These are phyloP conservation scores for Cyphellophora europaea DNA, from an alignment of 2,329 filamentous ascomycete species.

Conservation along the genomic window DNA sequence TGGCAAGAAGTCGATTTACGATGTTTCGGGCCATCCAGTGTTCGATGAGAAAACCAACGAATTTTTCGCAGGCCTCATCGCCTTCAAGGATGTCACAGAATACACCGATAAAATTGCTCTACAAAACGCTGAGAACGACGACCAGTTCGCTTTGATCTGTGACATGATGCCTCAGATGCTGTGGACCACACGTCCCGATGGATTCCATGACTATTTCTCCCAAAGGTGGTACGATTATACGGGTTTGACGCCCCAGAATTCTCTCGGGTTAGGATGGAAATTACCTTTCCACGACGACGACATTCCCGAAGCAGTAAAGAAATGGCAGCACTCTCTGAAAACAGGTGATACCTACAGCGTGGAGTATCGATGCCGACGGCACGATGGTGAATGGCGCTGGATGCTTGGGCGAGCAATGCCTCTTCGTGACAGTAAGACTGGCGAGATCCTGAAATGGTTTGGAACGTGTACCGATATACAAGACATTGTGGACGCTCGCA, in stretches of 20 bases:
- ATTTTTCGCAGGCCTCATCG: constrained; percentile 63
- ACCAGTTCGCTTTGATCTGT: constrained; percentile 65
- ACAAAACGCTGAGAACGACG: constrained; percentile 62
- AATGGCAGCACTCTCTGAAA: constrained; percentile 53
- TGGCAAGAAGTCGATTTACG: constrained; percentile 49
- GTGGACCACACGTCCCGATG: constrained; percentile 62
- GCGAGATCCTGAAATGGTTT: constrained; percentile 68
- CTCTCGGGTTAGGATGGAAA: constrained; percentile 54
- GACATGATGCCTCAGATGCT: constrained; percentile 64
- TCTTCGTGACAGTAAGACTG: constrained; percentile 54
- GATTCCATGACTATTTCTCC: constrained; percentile 64
- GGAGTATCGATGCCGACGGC: constrained; percentile 61
- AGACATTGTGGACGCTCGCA: constrained; percentile 60
- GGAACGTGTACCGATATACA: constrained; percentile 74
- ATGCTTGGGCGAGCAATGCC: constrained; percentile 66
- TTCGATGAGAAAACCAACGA: constrained; percentile 58
- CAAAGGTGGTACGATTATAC: constrained; percentile 74
- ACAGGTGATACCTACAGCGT: constrained; percentile 61
- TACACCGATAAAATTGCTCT: constrained; percentile 60
- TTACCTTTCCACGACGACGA: constrained; percentile 63
- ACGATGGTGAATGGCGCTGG: constrained; percentile 66
- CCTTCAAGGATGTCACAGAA: constrained; percentile 62
- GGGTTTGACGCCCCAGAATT: constrained; percentile 53
- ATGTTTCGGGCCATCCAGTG: constrained; percentile 59
- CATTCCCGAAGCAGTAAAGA: constrained; percentile 41